These are phyloP conservation scores for Xenoacremonium recifei DNA, from an alignment of 2,329 filamentous ascomycete species.

Conservation along the genomic window DNA sequence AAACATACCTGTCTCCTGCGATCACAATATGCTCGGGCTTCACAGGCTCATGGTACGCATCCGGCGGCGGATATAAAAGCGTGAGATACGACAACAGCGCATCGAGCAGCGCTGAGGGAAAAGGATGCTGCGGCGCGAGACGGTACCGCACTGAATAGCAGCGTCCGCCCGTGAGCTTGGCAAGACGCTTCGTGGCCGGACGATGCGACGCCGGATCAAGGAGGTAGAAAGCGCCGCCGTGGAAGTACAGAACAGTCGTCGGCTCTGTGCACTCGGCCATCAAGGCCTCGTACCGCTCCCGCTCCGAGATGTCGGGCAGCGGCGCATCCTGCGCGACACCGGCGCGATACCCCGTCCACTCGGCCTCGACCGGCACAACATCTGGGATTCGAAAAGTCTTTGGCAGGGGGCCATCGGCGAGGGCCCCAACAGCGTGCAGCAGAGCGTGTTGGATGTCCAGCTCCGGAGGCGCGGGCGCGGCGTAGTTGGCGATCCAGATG, in stretches of 20 bases:
- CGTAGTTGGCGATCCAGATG: conserved; percentile 77
- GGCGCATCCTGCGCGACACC: conserved; percentile 47
- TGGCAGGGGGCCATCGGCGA: conserved; percentile 16
- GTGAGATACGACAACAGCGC: conserved; percentile 70
- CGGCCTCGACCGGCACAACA: conserved; percentile 60
- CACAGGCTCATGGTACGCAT: conserved; percentile 65
- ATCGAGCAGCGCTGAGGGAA: conserved; percentile 73
- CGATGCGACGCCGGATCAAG: conserved; percentile 70
- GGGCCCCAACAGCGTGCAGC: conserved; percentile 48
- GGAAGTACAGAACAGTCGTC: conserved; percentile 69
- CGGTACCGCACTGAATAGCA: conserved; percentile 74
- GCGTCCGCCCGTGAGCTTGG: conserved; percentile 64
- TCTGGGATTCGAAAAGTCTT: conserved; percentile 26
- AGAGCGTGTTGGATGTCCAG: conserved; percentile 57
- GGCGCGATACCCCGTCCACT: conserved; percentile 73
- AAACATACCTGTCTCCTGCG: conserved; percentile 61
- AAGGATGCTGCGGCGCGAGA: conserved; percentile 71
- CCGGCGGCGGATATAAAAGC: conserved; percentile 68
- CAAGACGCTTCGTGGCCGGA: conserved; percentile 55
- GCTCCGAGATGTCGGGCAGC: conserved; percentile 58
- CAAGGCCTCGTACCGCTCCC: conserved; percentile 62
- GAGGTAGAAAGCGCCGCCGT: conserved; percentile 73
- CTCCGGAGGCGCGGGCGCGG: conserved; percentile 58
- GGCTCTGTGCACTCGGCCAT: conserved; percentile 65
- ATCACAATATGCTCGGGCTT: conserved; percentile 66